Evolutionary conservation across 306 rosid species (phyloP).

Genomic region (Quercus variabilis): DNA sequence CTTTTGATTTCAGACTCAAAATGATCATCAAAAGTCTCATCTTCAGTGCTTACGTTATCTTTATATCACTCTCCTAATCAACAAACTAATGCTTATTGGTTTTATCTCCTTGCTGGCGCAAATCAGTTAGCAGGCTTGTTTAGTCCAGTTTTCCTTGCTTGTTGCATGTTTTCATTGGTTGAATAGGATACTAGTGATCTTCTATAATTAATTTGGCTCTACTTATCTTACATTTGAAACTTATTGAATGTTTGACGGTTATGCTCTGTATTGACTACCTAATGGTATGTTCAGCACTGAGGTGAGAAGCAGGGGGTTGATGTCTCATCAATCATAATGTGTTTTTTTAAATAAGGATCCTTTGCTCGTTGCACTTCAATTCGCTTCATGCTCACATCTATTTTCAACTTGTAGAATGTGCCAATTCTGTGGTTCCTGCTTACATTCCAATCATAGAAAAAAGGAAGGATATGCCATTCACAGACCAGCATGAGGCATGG

Average conservation of each 20-base stretch:
- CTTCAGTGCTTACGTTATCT: background rate
- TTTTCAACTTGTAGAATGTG: conserved; percentile 65
- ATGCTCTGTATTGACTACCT: conserved; percentile 1
- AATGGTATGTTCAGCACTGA: conserved; percentile 61
- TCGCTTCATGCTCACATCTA: conserved; percentile 16
- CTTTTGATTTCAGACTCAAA: background rate
- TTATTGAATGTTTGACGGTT: background rate
- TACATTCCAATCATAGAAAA: conserved; percentile 85
- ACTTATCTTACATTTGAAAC: background rate
- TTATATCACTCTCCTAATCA: background rate
- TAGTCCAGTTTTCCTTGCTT: background rate
- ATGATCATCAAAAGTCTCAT: background rate
- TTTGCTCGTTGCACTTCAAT: background rate
- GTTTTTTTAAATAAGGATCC: background rate
- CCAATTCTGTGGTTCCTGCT: conserved; percentile 87
- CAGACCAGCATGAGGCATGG: conserved; percentile 84
- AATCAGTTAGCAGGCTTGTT: background rate
- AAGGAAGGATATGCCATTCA: conserved; percentile 78
- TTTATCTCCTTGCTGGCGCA: background rate
- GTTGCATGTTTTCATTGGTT: background rate
- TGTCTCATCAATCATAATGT: background rate
- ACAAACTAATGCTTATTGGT: background rate
- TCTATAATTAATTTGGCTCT: background rate
- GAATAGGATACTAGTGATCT: background rate
- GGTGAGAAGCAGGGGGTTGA: conserved; percentile 89